phyloP scores from a whole-genome alignment of 805 yeast species.

The Metschnikowia orientalis region DNA sequence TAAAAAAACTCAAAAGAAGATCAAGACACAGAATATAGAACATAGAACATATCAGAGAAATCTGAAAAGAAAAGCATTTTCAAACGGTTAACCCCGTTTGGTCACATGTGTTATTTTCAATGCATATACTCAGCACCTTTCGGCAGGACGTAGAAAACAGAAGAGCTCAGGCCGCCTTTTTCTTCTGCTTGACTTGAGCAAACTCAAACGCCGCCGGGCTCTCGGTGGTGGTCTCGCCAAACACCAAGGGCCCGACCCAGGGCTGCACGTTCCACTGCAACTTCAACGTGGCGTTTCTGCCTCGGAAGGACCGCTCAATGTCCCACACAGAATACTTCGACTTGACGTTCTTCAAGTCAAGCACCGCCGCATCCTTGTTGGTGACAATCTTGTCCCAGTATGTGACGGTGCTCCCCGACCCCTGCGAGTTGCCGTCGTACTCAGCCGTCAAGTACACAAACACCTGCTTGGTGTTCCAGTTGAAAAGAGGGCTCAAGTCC shows the following conservation, averaged over 20 bases:
- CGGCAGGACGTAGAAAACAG: too few species aligned
- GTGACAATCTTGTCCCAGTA: constrained; percentile 88
- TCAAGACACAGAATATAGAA: too few species aligned
- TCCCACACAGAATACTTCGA: constrained; percentile 90
- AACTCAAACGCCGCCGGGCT: constrained; percentile 25
- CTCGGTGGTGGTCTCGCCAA: constrained; percentile 47
- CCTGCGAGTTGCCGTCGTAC: constrained; percentile 51
- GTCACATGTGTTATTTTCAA: too few species aligned
- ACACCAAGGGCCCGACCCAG: constrained; percentile 71
- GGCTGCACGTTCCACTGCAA: constrained; percentile 95
- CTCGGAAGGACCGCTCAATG: constrained; percentile 54
- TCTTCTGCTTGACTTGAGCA: constrained; percentile 21
- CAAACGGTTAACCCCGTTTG: not conserved
- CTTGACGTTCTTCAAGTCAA: constrained; percentile 48
- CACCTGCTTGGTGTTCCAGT: constrained; percentile 97
- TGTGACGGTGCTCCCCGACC: constrained; percentile 61
- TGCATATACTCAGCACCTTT: too few species aligned
- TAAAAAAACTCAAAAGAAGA: too few species aligned
- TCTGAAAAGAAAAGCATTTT: not conserved
- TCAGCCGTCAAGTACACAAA: constrained; percentile 88
- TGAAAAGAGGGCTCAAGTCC: constrained; percentile 77
- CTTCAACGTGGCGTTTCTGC: constrained; percentile 61
- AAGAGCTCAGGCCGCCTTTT: constrained; percentile 8
- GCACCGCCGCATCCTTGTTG: constrained; percentile 50
- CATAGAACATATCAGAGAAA: not conserved